Evolutionary conservation across 345 rosid genomes (phyloP), one percentile per base, ranked within the genome.

Genomic region (Dipteronia sinensis): DNA sequence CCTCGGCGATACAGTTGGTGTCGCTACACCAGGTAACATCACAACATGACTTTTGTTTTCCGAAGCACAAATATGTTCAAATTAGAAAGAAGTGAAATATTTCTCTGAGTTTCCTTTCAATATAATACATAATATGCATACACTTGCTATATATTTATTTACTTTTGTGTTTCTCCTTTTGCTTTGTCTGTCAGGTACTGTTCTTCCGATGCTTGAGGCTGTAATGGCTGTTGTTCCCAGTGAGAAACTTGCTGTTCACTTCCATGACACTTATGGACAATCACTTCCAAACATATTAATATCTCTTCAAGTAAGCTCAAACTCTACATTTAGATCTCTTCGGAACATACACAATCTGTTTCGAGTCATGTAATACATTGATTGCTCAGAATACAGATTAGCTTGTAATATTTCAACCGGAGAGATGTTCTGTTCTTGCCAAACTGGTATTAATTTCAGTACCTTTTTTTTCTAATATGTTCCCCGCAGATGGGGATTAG

Each of bases 181-280:
- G 69, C 29, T 65, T 67, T 75, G 81, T 47, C 59, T 47, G 53
- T 40, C 84, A 92, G 97, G 97, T 67, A 82, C 76, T 75, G 94
- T 92, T 67, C 78, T 85, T 77, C 90, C 88, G 58, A 88, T 92
- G 94, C 94, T 92, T 56, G 93, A 86, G 74, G 91, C 93, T 78
- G 97, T 89, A 22, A 85, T 83, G 90, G 87, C 86, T 61, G 93
- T 86, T 42, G 88, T 90, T 73, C 94, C 97, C 4, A 83, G 68
- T 49, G 87, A 90, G 75, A 92, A 86, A 78, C 91, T 92, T 73
- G 91, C 93, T 31, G 90, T 92, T 72, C 97, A 92, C 83, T 90
- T 92, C 83, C 97, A 92, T 75, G 97, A 92, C 80, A 92, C 97
- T 40, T 92, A 90, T n/a, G 97, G 97, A 71, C 97, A 92, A 77